Base-by-base conservation (phyloP, 2,329 filamentous ascomycete genomes). In the Chaetomium sp. region DNA sequence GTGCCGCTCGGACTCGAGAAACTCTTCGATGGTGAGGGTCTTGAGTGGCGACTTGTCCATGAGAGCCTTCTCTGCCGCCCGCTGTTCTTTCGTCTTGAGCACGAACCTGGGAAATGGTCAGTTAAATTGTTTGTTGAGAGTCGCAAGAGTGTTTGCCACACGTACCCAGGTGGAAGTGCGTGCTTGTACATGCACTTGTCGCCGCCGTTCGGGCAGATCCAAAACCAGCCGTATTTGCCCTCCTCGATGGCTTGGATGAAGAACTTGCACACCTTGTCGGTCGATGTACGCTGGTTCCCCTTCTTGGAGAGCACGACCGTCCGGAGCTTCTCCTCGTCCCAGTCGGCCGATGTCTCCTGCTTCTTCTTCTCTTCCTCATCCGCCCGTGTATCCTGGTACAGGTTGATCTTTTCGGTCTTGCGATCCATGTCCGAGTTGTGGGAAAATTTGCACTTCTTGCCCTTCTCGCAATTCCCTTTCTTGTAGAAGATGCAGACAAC, bases 141-240 rank as follows among this genome's bases (percentile, higher is more conserved):
- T 36, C 32, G 32, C 8, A 56, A n/a, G 14, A 33, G 9, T 43
- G 6, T 8, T 9, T 9, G 7, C 2, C 36, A 33, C 40, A 82
- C 88, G 68, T 83, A 95, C 89, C 94, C 94, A 68, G 91, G 88
- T 65, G 95, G 94, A 66, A 99, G 79, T 67, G 88, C 91, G 72
- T 99, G 94, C 74, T 88, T 91, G 71, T 99, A 99, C 87, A 94
- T 97, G 87, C 94, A 99, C 74, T 96, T 89, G 70, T 99, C 88
- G 61, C 89, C 92, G 62, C 91, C 91, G 68, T 97, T 97, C 47
- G 94, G 94, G 80, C 94, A 99, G 57, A 85, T 80, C 94, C 94
- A 99, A 75, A 99, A 97, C 94, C 94, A 99, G 60, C 94, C 94
- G 67, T 99, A 99, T 74, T 97, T 99, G 67, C 91, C 89, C 69